A percentile compares a stretch with the other conserved stretches of the same genome.
Conservation (phyloP, 2,329 filamentous ascomycete species). For the Phaeosphaeriaceae sp. region DNA sequence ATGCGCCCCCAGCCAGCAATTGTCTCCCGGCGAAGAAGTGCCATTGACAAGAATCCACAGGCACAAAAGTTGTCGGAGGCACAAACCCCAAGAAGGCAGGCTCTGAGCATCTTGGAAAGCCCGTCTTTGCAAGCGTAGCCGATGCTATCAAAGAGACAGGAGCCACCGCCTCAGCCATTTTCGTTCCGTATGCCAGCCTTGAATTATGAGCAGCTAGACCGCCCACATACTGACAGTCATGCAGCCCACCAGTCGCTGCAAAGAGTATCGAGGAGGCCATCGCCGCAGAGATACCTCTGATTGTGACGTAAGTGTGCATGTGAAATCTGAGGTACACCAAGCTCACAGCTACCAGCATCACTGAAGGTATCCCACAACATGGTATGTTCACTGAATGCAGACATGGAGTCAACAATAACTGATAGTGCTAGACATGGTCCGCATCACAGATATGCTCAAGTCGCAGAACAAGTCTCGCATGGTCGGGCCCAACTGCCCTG, state of each 20-base stretch:
- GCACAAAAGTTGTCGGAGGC: constrained; percentile 96
- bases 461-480: constrained; percentile 96
- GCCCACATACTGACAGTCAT: neutral
- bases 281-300: constrained; percentile 87
- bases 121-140: constrained; percentile 88
- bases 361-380: constrained; percentile 96
- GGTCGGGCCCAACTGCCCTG: constrained; percentile 97
- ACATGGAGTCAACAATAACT: constrained; percentile 11
- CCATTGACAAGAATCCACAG: constrained; percentile 56
- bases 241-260: constrained; percentile 86
- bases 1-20: constrained; percentile 47
- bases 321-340: constrained; percentile 13
- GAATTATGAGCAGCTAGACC: neutral
- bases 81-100: constrained; percentile 99
- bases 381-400: constrained; percentile 62
- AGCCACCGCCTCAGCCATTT: constrained; percentile 91
- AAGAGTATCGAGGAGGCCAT: constrained; percentile 97
- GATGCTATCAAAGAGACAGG: constrained; percentile 91
- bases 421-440: constrained; percentile 82
- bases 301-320: constrained; percentile 71
- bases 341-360: constrained; percentile 66
- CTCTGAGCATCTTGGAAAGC: constrained; percentile 83
- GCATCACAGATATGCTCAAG: constrained; percentile 97
- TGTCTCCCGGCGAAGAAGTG: constrained; percentile 19
- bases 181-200: constrained; percentile 78